Conservation (phyloP, 768 basidiomycete genomes). For the Naganishia onofrii region DNA sequence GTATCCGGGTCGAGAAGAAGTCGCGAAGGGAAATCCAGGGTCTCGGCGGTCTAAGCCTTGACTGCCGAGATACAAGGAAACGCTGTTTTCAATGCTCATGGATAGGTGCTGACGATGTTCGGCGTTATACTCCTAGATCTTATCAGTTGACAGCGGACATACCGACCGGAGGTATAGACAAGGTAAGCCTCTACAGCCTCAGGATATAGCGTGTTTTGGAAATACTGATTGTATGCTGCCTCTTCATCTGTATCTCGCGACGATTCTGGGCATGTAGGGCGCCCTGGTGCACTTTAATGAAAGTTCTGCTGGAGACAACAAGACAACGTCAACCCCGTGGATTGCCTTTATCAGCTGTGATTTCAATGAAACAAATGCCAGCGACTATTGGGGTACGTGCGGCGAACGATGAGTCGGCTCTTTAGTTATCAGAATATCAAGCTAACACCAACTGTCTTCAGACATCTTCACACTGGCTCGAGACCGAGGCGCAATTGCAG, state of each 20-base stretch:
- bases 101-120: background rate
- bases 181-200: constrained; percentile 7
- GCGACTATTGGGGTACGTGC: constrained; percentile 45
- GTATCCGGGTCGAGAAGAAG: no score
- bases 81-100: background rate
- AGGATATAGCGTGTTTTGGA: background rate
- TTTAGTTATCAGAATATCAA: constrained; percentile 1
- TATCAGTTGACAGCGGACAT: constrained; percentile 50
- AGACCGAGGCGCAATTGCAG: constrained; percentile 74
- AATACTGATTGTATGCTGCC: background rate
- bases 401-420: background rate
- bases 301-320: constrained; percentile 52
- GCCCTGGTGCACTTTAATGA: constrained; percentile 82
- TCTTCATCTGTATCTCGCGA: no score
- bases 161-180: constrained; percentile 43
- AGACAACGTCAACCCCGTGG: constrained; percentile 74
- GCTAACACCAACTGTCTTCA: background rate
- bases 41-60: background rate
- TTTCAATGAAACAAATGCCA: constrained; percentile 64
- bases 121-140: constrained; percentile 33
- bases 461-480: constrained; percentile 78
- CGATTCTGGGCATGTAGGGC: constrained; percentile 58
- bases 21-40: no score
- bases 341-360: constrained; percentile 86
- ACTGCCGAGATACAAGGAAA: background rate